phyloP scores from a whole-genome alignment of 176 grass and related monocot species.

The Oryza glaberrima region DNA sequence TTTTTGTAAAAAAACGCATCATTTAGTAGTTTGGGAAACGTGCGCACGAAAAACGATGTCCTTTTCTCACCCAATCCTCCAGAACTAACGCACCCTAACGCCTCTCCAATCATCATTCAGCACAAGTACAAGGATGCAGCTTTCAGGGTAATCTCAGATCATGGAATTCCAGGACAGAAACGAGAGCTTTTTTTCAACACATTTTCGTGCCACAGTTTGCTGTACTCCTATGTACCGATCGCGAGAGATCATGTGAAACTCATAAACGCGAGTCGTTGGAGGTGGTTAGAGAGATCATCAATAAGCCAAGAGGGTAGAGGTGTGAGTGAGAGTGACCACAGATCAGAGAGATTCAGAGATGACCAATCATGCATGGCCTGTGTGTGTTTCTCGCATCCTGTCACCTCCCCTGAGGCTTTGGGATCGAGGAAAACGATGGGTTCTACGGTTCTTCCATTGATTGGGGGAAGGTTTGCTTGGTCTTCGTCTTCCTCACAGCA shows the following conservation, averaged over 20 bases:
- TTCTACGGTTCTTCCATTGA: background rate
- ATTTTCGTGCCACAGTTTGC: constrained; percentile 15
- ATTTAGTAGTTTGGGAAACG: no score
- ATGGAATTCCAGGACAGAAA: background rate
- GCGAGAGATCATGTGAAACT: constrained; percentile 11
- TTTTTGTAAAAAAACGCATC: no score
- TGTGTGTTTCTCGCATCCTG: background rate
- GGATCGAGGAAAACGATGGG: background rate
- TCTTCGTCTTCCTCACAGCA: background rate
- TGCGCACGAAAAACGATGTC: no score
- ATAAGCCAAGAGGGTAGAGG: background rate
- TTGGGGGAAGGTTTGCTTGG: background rate
- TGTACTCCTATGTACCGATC: background rate
- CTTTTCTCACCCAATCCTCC: no score
- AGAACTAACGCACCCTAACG: no score
- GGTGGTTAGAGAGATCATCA: constrained; percentile 15
- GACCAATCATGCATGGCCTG: background rate
- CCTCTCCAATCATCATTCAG: background rate
- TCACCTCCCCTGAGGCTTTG: constrained; percentile 33
- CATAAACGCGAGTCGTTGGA: constrained; percentile 23
- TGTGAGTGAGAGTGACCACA: background rate
- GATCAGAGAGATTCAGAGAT: background rate
- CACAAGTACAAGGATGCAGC: background rate
- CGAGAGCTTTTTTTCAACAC: background rate
- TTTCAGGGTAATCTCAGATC: background rate